Conservation (phyloP, 257 asterid species). For the Capsicum baccatum region DNA sequence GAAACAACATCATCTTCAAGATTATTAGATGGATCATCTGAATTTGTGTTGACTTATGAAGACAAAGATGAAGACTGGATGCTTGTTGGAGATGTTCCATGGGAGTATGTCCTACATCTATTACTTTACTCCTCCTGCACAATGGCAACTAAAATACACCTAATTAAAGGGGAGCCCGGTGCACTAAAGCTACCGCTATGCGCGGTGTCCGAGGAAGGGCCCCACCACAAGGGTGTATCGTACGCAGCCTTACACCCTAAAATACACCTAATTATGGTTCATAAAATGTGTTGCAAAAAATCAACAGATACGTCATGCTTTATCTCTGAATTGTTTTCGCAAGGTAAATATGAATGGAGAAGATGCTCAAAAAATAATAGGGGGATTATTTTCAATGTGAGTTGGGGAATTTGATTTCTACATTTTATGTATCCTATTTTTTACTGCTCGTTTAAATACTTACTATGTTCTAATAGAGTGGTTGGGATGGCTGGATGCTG, state of each 20-base stretch:
- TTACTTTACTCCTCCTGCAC: neutral
- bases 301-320: neutral
- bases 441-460: neutral
- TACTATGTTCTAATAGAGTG: neutral
- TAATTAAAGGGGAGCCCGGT: neutral
- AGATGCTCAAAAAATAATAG: neutral
- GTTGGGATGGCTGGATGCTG: neutral
- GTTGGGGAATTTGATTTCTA: neutral
- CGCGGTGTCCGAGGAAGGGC: no score
- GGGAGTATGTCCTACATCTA: slow-evolving; percentile 65
- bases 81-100: slow-evolving; percentile 96
- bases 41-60: slow-evolving; percentile 82
- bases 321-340: neutral
- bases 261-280: neutral
- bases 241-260: neutral
- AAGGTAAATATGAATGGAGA: slow-evolving; percentile 1
- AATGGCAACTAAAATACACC: neutral
- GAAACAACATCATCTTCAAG: slow-evolving; percentile 44
- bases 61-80: slow-evolving; percentile 95
- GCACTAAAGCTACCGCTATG: no score
- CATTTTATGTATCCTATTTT: neutral
- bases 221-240: no score
- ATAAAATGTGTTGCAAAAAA: neutral
- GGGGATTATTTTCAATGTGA: neutral
- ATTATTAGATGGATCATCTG: slow-evolving; percentile 69